Percentiles rank a stretch among this genome's conserved stretches.
Conservation (phyloP, 2,329 filamentous ascomycete species). For the Ilyonectria robusta region DNA sequence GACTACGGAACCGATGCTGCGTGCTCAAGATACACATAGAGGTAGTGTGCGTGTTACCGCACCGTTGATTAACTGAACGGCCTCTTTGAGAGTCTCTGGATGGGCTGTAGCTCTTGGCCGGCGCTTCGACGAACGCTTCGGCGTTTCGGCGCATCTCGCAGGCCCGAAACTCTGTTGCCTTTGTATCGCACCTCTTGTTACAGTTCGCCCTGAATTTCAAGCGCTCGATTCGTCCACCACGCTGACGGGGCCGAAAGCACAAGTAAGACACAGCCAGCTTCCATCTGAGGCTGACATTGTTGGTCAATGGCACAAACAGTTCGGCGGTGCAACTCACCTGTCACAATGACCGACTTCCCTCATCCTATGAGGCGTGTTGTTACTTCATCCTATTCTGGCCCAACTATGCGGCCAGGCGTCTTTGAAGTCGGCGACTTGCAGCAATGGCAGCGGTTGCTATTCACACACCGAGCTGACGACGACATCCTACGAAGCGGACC, state of each 20-base stretch:
- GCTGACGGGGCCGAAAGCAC: slow-evolving; percentile 1
- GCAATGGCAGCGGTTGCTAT: slow-evolving; percentile 1
- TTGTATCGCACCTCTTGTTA: neutral
- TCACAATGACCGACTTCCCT: slow-evolving; percentile 25
- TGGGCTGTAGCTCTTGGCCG: neutral
- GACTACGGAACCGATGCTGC: slow-evolving; percentile 8
- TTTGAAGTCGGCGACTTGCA: slow-evolving; percentile 26
- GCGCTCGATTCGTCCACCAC: slow-evolving; percentile 27
- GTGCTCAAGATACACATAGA: neutral
- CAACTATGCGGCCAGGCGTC: slow-evolving; percentile 3
- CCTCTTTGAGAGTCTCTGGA: neutral
- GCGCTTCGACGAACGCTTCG: slow-evolving; percentile 11
- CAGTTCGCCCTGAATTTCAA: slow-evolving; percentile 8
- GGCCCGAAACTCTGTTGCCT: slow-evolving; percentile 8
- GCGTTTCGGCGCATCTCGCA: neutral
- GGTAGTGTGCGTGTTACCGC: neutral
- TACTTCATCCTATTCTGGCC: neutral
- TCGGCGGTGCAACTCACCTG: slow-evolving; percentile 6
- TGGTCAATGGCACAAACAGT: slow-evolving; percentile 2
- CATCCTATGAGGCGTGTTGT: slow-evolving; percentile 5
- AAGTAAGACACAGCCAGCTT: neutral
- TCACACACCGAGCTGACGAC: slow-evolving; percentile 31
- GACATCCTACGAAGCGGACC: slow-evolving; percentile 10
- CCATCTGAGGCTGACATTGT: neutral
- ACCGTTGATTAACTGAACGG: neutral